phyloP scores from a whole-genome alignment of 495 filamentous ascomycete genomes.

The Penicillium dipodomyicola region DNA sequence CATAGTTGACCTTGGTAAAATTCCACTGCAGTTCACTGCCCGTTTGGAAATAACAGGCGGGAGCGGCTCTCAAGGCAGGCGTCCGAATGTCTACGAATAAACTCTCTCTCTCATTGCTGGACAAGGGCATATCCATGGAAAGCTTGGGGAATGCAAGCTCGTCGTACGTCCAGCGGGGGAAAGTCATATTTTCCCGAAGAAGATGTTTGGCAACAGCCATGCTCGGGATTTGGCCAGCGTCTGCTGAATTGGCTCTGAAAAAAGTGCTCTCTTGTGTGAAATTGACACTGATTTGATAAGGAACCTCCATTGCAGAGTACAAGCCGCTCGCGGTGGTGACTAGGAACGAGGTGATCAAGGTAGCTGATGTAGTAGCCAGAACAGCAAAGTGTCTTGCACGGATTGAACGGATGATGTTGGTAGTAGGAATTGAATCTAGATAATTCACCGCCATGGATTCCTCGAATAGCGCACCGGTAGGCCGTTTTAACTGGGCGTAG shows the following conservation, averaged over 20 bases:
- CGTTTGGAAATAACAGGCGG: background rate
- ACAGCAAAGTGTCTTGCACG: slow-evolving; percentile 13
- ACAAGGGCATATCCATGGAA: background rate
- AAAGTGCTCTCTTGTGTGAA: slow-evolving; percentile 2
- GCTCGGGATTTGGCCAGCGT: background rate
- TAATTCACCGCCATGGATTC: slow-evolving; percentile 13
- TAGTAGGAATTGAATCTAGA: slow-evolving; percentile 6
- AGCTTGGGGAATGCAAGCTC: background rate
- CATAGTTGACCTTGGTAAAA: background rate
- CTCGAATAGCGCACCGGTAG: background rate
- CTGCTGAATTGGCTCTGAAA: background rate
- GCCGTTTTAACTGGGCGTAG: slow-evolving; percentile 7
- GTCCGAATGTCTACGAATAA: background rate
- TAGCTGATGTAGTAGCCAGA: slow-evolving; percentile 10
- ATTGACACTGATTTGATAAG: background rate
- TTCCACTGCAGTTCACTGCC: background rate
- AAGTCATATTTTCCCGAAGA: background rate
- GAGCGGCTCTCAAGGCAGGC: background rate
- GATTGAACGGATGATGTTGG: slow-evolving; percentile 1
- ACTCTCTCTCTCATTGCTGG: background rate
- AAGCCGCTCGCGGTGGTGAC: slow-evolving; percentile 18
- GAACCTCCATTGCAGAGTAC: slow-evolving; percentile 13
- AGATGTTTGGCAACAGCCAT: background rate
- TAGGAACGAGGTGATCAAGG: slow-evolving; percentile 9
- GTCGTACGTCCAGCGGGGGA: background rate